Conservation (phyloP, 2,329 filamentous ascomycete species). For the Arthroderma uncinatum region DNA sequence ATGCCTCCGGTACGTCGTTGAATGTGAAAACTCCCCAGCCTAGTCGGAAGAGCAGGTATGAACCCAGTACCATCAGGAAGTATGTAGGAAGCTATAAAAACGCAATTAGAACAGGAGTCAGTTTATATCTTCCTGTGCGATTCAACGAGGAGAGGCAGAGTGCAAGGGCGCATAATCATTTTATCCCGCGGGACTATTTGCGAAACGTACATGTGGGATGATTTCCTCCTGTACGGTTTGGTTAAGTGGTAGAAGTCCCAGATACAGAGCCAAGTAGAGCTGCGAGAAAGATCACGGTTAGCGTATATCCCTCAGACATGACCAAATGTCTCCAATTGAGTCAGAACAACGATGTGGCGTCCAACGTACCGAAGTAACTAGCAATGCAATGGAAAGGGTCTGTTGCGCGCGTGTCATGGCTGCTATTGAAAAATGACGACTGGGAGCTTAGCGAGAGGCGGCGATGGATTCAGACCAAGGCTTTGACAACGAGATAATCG, state of each 20-base stretch:
- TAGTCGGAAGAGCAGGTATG: slow-evolving; percentile 82
- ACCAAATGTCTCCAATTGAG: not conserved
- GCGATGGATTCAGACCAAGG: not conserved
- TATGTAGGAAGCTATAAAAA: slow-evolving; percentile 74
- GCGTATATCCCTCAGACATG: not conserved
- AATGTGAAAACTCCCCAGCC: slow-evolving; percentile 91
- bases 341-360: not conserved
- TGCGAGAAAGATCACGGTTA: slow-evolving; percentile 29
- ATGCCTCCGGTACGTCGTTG: slow-evolving; percentile 85
- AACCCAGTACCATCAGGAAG: slow-evolving; percentile 79
- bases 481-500: not conserved
- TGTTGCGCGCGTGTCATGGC: slow-evolving; percentile 88
- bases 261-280: slow-evolving; percentile 80
- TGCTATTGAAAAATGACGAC: not conserved
- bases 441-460: not conserved
- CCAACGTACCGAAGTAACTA: slow-evolving; percentile 66
- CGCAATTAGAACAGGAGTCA: not conserved
- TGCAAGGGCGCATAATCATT: not conserved
- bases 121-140: not conserved
- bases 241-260: slow-evolving; percentile 73
- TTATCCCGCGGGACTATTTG: not conserved
- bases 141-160: not conserved
- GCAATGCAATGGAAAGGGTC: slow-evolving; percentile 74
- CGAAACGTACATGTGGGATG: slow-evolving; percentile 66
- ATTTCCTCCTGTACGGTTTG: slow-evolving; percentile 68